Evolutionary conservation across 495 filamentous ascomycete species (phyloP).

Genomic region (Aspergillus conjunctus): DNA sequence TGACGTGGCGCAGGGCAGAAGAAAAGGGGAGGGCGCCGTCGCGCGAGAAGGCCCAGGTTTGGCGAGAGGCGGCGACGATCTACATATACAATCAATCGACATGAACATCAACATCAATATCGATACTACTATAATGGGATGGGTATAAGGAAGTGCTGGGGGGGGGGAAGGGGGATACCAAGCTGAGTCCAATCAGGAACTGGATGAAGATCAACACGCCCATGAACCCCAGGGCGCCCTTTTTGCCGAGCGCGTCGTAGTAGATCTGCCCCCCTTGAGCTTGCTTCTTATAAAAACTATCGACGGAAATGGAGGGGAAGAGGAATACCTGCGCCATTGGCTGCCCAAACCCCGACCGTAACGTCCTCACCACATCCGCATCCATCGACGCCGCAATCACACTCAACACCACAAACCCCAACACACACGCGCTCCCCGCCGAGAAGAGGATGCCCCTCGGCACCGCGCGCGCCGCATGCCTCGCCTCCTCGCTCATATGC

Average conservation of each 20-base stretch:
- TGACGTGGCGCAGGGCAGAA: constrained; percentile 56
- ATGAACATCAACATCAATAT: not conserved
- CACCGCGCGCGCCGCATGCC: constrained; percentile 61
- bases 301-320: not conserved
- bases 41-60: constrained; percentile 59
- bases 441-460: constrained; percentile 58
- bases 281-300: too few species aligned
- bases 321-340: constrained; percentile 48
- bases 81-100: constrained; percentile 7
- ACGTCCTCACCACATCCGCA: constrained; percentile 36
- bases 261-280: too few species aligned
- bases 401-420: constrained; percentile 60
- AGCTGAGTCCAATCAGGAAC: constrained; percentile 49
- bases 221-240: constrained; percentile 51
- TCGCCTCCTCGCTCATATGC: constrained; percentile 63
- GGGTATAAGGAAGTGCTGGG: not conserved
- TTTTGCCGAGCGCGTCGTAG: constrained; percentile 49
- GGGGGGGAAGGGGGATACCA: constrained; percentile 40
- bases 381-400: constrained; percentile 46
- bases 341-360: constrained; percentile 42
- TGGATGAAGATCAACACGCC: constrained; percentile 44
- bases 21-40: constrained; percentile 63
- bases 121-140: not conserved
- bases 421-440: constrained; percentile 39
- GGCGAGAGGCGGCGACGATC: constrained; percentile 54